A percentile compares a stretch with the other conserved stretches of the same genome.
These are phyloP conservation scores for Viridothelium virens DNA, from an alignment of 495 filamentous ascomycete genomes.

Conservation along the genomic window DNA sequence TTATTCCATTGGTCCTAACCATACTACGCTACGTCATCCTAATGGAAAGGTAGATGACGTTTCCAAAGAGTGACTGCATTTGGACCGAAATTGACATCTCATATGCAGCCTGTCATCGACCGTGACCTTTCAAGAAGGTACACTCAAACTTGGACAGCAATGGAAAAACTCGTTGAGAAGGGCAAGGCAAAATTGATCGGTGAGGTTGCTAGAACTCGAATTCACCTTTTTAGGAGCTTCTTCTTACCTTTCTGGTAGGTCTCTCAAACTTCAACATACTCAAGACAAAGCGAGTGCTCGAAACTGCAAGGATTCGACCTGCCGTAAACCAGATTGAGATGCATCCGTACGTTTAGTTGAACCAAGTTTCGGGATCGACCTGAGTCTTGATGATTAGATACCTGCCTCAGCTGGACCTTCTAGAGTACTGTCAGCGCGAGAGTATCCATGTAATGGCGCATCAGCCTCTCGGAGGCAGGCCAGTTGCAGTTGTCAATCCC, in stretches of 20 bases:
- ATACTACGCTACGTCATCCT: not conserved
- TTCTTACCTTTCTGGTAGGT: conserved; percentile 24
- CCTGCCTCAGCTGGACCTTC: conserved; percentile 23
- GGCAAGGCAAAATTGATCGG: conserved; percentile 50
- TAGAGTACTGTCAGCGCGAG: conserved; percentile 32
- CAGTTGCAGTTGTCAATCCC: conserved; percentile 31
- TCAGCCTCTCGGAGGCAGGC: conserved; percentile 40
- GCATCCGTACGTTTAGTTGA: conserved; percentile 13
- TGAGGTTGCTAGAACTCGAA: too few relatives aligned
- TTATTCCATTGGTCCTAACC: not conserved
- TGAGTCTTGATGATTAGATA: not conserved
- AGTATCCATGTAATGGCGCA: conserved; percentile 47
- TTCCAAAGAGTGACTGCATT: too few relatives aligned
- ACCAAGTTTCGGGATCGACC: too few relatives aligned
- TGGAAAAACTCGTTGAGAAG: conserved; percentile 50
- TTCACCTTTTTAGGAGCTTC: too few relatives aligned
- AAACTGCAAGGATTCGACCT: conserved; percentile 18
- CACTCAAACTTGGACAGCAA: conserved; percentile 39
- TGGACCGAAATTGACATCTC: too few relatives aligned
- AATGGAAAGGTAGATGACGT: not conserved
- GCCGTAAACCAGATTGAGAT: conserved; percentile 26
- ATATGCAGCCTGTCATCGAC: not conserved
- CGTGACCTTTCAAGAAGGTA: conserved; percentile 8
- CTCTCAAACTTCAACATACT: conserved; percentile 49
- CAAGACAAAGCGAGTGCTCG: conserved; percentile 20